Base-by-base conservation (phyloP, 2,329 filamentous ascomycete species). In the Endoconidiophora polonica region DNA sequence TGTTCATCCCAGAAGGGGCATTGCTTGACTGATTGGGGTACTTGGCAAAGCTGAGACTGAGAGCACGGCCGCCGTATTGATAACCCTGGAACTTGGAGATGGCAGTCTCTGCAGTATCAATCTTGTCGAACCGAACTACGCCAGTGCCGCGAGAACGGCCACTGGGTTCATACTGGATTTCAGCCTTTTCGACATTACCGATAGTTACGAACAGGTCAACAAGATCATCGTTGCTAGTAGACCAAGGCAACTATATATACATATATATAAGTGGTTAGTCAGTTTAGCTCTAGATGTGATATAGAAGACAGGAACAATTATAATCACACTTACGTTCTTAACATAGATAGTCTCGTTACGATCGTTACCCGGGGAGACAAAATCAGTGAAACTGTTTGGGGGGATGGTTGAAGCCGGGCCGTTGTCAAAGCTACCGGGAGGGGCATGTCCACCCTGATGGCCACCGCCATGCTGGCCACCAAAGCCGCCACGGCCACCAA, bases 51-150 rank as follows among this genome's bases (percentile, higher is more conserved):
- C 81, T 90, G 60, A 98, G 73, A 52, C 88, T 87, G 54, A 98
- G 79, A 59, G 91, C 91, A 57, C 91, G 86, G 50, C 88, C 88
- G 57, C 91, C 91, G 60, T 98, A 98, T 64, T 94, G 86, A 63
- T 98, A 98, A 51, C 87, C 87, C 58, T 91, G 90, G 70, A 98
- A 98, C 65, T 98, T 98, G 60, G 86, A 77, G 59, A 98, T 96
- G 43, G 90, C 83, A 20, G 87, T 95, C 59, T 94, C 87, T 1
- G 91, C 87, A 55, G 87, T 93, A 6, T 88, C 80, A 14, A 77
- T 68, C 49, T 68, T 76, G 61, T 93, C 86, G 62, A 98, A 96
- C 55, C 91, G 81, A 50, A 98, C 91, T n/a, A 98, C 91, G 62
- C 91, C 91, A 53, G 85, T 91, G 56, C 91, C 91, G 56, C 87